Percentiles rank a stretch among this genome's conserved stretches.
phyloP scores from a whole-genome alignment of 805 yeast genomes.

The Cephaloascus fragrans region DNA sequence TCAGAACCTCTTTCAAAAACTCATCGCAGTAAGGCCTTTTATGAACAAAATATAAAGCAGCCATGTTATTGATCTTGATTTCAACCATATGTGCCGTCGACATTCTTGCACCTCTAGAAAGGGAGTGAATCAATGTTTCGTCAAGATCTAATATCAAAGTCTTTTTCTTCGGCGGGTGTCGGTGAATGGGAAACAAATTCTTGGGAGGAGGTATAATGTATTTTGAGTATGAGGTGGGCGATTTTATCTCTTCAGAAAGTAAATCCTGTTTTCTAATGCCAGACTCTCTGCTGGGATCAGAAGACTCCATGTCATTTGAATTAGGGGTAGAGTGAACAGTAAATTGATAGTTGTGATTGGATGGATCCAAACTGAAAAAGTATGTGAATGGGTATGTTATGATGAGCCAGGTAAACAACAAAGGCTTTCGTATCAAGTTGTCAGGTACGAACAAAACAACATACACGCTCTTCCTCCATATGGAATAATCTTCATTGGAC shows the following conservation, averaged over 20 bases:
- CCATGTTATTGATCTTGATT: constrained; percentile 55
- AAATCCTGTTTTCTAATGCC: neutral
- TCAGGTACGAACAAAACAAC: constrained; percentile 39
- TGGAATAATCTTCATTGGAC: neutral
- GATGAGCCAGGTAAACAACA: constrained; percentile 37
- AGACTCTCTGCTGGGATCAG: neutral
- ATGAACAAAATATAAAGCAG: constrained; percentile 81
- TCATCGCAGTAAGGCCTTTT: constrained; percentile 88
- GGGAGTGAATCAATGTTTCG: constrained; percentile 89
- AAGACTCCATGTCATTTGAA: neutral
- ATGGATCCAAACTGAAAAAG: constrained; percentile 15
- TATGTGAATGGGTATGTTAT: constrained; percentile 45
- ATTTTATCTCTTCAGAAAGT: constrained; percentile 27
- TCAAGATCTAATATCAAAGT: constrained; percentile 83
- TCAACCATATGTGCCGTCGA: constrained; percentile 68
- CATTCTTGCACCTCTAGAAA: constrained; percentile 55
- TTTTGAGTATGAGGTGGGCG: constrained; percentile 29
- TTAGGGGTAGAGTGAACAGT: constrained; percentile 1
- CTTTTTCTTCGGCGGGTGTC: constrained; percentile 34
- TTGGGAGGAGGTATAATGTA: constrained; percentile 38
- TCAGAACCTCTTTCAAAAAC: constrained; percentile 65
- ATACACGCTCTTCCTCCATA: constrained; percentile 5
- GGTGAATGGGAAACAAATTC: constrained; percentile 26
- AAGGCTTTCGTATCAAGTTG: constrained; percentile 41
- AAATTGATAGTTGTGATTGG: neutral